Evolutionary conservation across 164 flowering plant genomes (phyloP).

Genomic region (Liquidambar formosana): DNA sequence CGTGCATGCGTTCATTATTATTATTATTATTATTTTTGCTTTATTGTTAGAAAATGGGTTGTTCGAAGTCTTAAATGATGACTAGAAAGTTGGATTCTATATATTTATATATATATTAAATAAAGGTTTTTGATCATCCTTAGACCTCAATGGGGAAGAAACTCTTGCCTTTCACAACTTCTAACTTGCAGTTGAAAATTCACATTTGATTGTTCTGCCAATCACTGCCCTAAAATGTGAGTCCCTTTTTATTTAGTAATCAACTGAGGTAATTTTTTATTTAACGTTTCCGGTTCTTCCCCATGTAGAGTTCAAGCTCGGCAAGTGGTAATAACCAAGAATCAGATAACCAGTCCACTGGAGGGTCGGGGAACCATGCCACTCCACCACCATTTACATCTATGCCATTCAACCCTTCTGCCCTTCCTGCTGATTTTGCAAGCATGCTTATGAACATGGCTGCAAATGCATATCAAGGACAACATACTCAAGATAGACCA

Average conservation of each 20-base stretch:
- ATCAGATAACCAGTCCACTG: constrained; percentile 32
- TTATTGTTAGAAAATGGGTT: too few species aligned
- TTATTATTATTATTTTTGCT: too few species aligned
- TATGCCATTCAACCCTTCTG: constrained; percentile 38
- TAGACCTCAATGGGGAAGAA: background rate
- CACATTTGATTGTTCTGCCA: background rate
- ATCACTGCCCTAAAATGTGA: background rate
- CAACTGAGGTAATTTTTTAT: background rate
- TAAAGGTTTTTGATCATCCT: background rate
- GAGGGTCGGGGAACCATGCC: constrained; percentile 35
- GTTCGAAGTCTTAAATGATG: too few species aligned
- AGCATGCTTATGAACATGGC: constrained; percentile 57
- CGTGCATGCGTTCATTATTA: too few species aligned
- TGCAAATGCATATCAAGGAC: constrained; percentile 37
- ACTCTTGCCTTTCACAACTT: background rate
- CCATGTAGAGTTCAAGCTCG: constrained; percentile 39
- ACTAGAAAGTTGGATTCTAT: too few species aligned
- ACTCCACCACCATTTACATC: constrained; percentile 42
- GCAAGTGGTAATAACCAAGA: constrained; percentile 30
- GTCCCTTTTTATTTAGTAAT: background rate
- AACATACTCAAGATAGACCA: constrained; percentile 28
- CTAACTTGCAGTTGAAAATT: background rate
- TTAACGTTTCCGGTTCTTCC: too few species aligned
- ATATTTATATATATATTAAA: too few species aligned
- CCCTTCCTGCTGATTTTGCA: constrained; percentile 53